Percentiles rank a stretch among this genome's conserved stretches.
Conservation (phyloP, 345 rosid species). For the Eucalyptus virginea region DNA sequence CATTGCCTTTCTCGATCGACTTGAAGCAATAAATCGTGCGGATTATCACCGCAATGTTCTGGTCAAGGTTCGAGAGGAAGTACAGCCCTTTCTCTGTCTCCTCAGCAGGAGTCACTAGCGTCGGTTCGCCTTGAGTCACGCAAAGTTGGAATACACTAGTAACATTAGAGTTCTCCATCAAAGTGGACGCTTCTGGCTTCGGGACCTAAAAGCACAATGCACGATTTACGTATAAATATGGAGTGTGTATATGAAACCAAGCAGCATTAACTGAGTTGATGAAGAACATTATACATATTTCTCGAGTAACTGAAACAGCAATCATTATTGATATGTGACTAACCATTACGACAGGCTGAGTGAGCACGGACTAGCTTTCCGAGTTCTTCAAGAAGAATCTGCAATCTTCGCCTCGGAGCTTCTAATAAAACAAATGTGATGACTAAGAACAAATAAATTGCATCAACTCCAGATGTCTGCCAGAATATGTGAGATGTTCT, state of each 20-base stretch:
- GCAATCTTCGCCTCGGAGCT: not conserved
- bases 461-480: not conserved
- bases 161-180: slow-evolving; percentile 42
- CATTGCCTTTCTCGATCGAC: slow-evolving; percentile 53
- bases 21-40: slow-evolving; percentile 81
- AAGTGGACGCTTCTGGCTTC: slow-evolving; percentile 14
- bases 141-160: slow-evolving; percentile 11
- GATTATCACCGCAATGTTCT: slow-evolving; percentile 70
- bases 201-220: slow-evolving; percentile 19
- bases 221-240: not conserved
- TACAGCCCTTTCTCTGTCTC: slow-evolving; percentile 67
- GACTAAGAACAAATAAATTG: not conserved
- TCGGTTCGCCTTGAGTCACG: slow-evolving; percentile 49
- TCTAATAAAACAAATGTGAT: not conserved
- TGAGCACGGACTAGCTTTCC: not conserved
- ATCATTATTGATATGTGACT: not conserved
- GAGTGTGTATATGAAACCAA: not conserved
- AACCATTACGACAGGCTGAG: not conserved
- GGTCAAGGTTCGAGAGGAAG: slow-evolving; percentile 90
- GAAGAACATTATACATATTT: not conserved
- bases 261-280: not conserved
- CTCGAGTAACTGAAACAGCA: not conserved
- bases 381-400: not conserved
- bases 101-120: slow-evolving; percentile 50
- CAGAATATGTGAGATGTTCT: not conserved